Conservation (phyloP, 2,329 filamentous ascomycete species). For the Colletotrichum paranaense region DNA sequence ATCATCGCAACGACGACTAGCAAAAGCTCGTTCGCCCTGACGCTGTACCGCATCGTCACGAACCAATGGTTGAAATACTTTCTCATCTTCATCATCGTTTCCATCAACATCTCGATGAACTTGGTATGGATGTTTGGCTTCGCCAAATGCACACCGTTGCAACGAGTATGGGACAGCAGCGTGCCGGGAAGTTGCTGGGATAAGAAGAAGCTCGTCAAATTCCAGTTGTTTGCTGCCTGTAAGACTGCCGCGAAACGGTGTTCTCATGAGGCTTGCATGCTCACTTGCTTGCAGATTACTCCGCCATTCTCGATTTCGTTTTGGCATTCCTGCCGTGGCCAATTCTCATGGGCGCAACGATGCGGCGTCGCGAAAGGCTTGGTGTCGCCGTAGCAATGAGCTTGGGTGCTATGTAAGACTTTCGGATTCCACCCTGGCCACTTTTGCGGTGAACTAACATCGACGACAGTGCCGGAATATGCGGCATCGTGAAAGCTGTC, state of each 20-base stretch:
- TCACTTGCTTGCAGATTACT: constrained; percentile 42
- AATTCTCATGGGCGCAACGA: constrained; percentile 46
- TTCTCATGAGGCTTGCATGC: too few species aligned
- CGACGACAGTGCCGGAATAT: constrained; percentile 42
- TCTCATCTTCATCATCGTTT: constrained; percentile 42
- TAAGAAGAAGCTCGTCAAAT: constrained; percentile 39
- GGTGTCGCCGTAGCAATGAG: constrained; percentile 50
- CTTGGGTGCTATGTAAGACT: constrained; percentile 45
- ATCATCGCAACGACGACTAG: constrained; percentile 38
- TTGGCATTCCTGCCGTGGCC: constrained; percentile 48
- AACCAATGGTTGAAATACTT: constrained; percentile 40
- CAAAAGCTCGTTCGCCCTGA: constrained; percentile 40
- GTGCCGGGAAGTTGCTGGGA: constrained; percentile 47
- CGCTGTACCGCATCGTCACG: constrained; percentile 39
- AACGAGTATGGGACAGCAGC: constrained; percentile 40
- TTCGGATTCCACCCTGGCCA: neutral
- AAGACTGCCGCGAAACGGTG: neutral
- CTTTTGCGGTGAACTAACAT: neutral
- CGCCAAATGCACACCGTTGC: constrained; percentile 45
- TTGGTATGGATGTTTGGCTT: constrained; percentile 48
- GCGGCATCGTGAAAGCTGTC: constrained; percentile 48
- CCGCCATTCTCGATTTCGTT: constrained; percentile 47
- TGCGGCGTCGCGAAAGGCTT: constrained; percentile 46
- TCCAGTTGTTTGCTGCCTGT: constrained; percentile 48
- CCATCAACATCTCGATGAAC: constrained; percentile 39